These are phyloP conservation scores for Metschnikowia shivogae DNA, from an alignment of 805 yeast species.

Conservation along the genomic window DNA sequence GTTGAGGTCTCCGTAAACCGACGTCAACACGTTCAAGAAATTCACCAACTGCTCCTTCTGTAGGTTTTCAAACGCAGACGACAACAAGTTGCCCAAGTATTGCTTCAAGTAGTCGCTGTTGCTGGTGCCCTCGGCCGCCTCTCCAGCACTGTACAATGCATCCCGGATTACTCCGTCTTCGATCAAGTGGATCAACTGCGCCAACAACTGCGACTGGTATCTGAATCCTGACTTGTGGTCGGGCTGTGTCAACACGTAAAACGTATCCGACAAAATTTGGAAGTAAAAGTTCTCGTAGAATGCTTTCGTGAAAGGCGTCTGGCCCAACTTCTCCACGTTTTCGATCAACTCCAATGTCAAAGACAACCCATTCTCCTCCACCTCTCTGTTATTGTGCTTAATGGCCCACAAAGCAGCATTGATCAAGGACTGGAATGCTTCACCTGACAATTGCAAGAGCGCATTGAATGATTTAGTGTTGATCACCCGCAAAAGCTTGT, in stretches of 20 bases:
- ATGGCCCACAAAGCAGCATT: slow-evolving; percentile 98
- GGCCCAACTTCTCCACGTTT: slow-evolving; percentile 77
- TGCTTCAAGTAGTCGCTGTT: slow-evolving; percentile 76
- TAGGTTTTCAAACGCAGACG: slow-evolving; percentile 89
- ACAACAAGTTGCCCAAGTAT: slow-evolving; percentile 75
- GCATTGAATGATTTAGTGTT: slow-evolving; percentile 83
- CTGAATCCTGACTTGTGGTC: slow-evolving; percentile 97
- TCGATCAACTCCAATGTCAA: slow-evolving; percentile 78
- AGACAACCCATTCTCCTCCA: slow-evolving; percentile 85
- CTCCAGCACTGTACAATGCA: slow-evolving; percentile 76
- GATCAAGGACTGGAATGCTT: slow-evolving; percentile 83
- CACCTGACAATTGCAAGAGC: slow-evolving; percentile 81
- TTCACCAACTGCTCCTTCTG: slow-evolving; percentile 76
- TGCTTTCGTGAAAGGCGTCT: slow-evolving; percentile 69
- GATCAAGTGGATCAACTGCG: slow-evolving; percentile 78
- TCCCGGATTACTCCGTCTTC: slow-evolving; percentile 68
- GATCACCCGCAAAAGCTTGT: slow-evolving; percentile 82
- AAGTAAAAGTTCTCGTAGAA: slow-evolving; percentile 87
- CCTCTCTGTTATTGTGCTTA: slow-evolving; percentile 95
- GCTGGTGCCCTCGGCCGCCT: slow-evolving; percentile 81
- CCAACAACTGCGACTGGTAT: slow-evolving; percentile 77
- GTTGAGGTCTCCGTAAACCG: slow-evolving; percentile 65
- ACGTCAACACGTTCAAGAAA: slow-evolving; percentile 73
- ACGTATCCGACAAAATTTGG: slow-evolving; percentile 86
- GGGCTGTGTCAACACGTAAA: slow-evolving; percentile 89